Percentiles rank a stretch among this genome's conserved stretches.
Conservation (phyloP, 2,329 filamentous ascomycete genomes). For the Westerdykella sp. region DNA sequence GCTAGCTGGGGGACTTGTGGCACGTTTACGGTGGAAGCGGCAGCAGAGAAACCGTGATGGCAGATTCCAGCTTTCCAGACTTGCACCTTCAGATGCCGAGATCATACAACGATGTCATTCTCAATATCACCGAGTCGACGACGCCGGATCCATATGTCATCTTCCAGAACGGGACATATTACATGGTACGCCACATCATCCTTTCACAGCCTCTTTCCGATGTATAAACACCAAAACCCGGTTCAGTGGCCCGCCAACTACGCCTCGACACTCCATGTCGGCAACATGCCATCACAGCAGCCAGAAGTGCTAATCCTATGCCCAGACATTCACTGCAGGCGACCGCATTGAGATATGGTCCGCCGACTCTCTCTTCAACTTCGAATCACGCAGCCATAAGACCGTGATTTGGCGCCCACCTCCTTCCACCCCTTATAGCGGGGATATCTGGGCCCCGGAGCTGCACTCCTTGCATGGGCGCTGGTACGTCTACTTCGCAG, state of each 20-base stretch:
- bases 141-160: constrained; percentile 44
- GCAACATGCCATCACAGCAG: background rate
- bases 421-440: constrained; percentile 39
- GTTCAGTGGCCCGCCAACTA: background rate
- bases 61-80: constrained; percentile 7
- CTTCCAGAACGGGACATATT: constrained; percentile 39
- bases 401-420: constrained; percentile 41
- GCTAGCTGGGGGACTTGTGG: too few relatives aligned
- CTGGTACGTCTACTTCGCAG: constrained; percentile 52
- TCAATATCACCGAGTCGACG: constrained; percentile 37
- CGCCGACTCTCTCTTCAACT: constrained; percentile 35
- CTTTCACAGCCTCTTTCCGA: background rate
- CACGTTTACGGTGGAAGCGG: too few relatives aligned
- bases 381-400: constrained; percentile 35
- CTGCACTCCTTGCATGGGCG: constrained; percentile 46
- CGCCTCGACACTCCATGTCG: background rate
- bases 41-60: background rate
- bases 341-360: constrained; percentile 43
- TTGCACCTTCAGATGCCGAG: constrained; percentile 16
- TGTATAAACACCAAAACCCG: background rate
- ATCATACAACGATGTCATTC: constrained; percentile 35
- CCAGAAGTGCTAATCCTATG: background rate
- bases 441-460: constrained; percentile 52
- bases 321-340: constrained; percentile 41
- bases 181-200: constrained; percentile 29